Evolutionary conservation across 768 basidiomycete genomes (phyloP).

Genomic region (Astraeus odoratus): DNA sequence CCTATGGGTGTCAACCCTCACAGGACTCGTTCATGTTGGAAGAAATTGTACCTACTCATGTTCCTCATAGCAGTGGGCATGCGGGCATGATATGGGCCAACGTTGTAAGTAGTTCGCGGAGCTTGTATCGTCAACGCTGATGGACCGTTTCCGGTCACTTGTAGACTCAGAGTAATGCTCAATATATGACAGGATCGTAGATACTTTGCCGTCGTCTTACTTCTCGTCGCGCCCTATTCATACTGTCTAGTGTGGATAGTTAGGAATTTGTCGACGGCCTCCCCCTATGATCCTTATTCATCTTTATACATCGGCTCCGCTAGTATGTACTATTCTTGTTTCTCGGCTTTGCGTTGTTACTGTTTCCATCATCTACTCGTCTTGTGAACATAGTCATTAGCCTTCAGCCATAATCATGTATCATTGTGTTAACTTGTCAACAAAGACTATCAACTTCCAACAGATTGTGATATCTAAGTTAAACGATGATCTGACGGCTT

Average conservation of each 20-base stretch:
- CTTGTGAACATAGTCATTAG: background rate
- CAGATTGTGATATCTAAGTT: constrained; percentile 65
- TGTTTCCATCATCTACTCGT: background rate
- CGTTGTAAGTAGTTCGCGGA: constrained; percentile 32
- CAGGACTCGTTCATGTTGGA: constrained; percentile 66
- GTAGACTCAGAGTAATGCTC: constrained; percentile 18
- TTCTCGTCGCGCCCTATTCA: background rate
- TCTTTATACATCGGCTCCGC: constrained; percentile 21
- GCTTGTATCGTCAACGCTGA: constrained; percentile 27
- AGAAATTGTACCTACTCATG: constrained; percentile 44
- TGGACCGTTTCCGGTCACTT: constrained; percentile 11
- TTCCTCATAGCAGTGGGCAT: constrained; percentile 23
- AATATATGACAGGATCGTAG: constrained; percentile 16
- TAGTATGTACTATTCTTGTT: constrained; percentile 1
- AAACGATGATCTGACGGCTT: no score
- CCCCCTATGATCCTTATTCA: constrained; percentile 24
- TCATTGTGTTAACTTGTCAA: constrained; percentile 4
- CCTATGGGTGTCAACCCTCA: constrained; percentile 47
- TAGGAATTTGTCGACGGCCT: background rate
- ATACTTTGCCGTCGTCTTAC: background rate
- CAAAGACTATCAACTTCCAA: no score
- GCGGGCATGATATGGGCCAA: constrained; percentile 36
- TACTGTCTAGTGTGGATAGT: background rate
- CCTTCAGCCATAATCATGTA: constrained; percentile 10
- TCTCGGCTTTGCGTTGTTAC: constrained; percentile 5